These are phyloP conservation scores for Eucalyptus victrix DNA, from an alignment of 345 rosid species.

Conservation along the genomic window DNA sequence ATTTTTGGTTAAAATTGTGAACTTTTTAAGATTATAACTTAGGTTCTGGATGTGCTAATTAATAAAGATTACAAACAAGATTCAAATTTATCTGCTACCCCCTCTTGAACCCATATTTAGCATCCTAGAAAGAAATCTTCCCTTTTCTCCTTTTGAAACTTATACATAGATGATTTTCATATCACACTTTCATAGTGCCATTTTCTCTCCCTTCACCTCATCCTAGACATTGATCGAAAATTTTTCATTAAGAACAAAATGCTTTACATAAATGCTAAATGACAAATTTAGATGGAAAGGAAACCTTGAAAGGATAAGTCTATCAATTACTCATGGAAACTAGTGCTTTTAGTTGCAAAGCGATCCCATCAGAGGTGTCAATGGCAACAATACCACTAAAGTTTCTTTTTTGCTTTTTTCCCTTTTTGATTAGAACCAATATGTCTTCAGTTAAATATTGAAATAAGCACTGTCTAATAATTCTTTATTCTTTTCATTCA, in stretches of 20 bases:
- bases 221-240: too few relatives aligned
- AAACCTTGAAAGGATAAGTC: neutral
- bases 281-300: neutral
- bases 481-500: neutral
- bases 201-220: neutral
- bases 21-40: too few relatives aligned
- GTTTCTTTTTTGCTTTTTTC: too few relatives aligned
- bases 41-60: too few relatives aligned
- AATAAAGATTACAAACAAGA: too few relatives aligned
- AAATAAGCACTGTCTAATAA: neutral
- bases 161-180: neutral
- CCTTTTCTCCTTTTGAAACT: neutral
- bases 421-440: neutral
- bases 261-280: neutral
- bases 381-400: neutral
- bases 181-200: neutral
- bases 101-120: neutral
- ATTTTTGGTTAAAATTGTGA: too few relatives aligned
- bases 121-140: neutral
- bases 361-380: neutral
- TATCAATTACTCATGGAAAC: neutral
- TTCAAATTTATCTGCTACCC: neutral
- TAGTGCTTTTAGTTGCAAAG: neutral
- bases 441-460: neutral
- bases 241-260: neutral